phyloP scores from a whole-genome alignment of 2,329 filamentous ascomycete genomes.

The Trichoderma sp. region DNA sequence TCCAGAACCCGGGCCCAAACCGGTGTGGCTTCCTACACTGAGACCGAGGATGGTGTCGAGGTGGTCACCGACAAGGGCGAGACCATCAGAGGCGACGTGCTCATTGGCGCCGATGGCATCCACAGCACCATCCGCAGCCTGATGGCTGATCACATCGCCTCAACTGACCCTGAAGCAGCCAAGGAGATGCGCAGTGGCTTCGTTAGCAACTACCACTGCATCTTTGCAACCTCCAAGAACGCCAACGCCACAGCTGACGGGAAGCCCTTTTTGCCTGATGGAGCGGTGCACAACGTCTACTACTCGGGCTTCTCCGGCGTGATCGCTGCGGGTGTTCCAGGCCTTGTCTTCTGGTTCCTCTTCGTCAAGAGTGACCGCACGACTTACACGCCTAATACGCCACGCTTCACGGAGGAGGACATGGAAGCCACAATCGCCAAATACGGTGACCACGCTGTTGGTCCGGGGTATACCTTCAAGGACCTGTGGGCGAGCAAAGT shows the following conservation, averaged over 20 bases:
- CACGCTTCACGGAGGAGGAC: conserved; percentile 15
- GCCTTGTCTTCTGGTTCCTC: conserved; percentile 14
- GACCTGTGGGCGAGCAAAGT: conserved; percentile 19
- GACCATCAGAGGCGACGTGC: conserved; percentile 38
- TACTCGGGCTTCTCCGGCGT: conserved; percentile 18
- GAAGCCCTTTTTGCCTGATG: conserved; percentile 2
- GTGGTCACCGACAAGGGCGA: conserved; percentile 41
- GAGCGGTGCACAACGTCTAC: conserved; percentile 13
- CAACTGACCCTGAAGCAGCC: not conserved
- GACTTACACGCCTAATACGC: conserved; percentile 9
- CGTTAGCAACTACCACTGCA: conserved; percentile 13
- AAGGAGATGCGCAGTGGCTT: conserved; percentile 13
- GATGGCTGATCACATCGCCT: conserved; percentile 10
- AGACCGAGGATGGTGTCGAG: conserved; percentile 33
- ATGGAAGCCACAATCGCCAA: conserved; percentile 15
- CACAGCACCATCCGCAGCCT: conserved; percentile 37
- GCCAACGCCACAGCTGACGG: conserved; percentile 11
- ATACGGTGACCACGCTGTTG: conserved; percentile 13
- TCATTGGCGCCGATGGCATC: conserved; percentile 48
- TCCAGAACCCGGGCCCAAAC: conserved; percentile 10
- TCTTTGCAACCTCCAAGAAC: conserved; percentile 21
- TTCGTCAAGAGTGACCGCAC: conserved; percentile 7
- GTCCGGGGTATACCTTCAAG: conserved; percentile 14
- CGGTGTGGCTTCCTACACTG: conserved; percentile 12
- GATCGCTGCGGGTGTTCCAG: conserved; percentile 1